Conservation (phyloP, 2,329 filamentous ascomycete species). For the Ascochyta fabae region DNA sequence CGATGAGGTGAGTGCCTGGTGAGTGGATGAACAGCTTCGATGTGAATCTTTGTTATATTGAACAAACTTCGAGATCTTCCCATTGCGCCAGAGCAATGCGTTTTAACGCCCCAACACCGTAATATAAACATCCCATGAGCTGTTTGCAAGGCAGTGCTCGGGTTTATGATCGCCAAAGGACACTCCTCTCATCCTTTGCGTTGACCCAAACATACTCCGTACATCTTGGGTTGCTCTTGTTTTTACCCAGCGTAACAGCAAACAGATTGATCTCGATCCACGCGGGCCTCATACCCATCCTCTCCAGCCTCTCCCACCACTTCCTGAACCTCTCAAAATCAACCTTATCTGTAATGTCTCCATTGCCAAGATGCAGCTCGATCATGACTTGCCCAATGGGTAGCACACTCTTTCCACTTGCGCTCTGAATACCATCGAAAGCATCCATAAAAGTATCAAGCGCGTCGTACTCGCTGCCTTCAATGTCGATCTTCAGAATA, state of each 20-base stretch:
- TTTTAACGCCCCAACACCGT: too few relatives aligned
- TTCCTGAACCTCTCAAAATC: conserved; percentile 36
- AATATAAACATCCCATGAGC: too few relatives aligned
- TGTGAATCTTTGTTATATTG: too few relatives aligned
- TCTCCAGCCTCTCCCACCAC: conserved; percentile 46
- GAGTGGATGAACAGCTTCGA: too few relatives aligned
- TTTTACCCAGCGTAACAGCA: conserved; percentile 35
- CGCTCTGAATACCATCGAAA: conserved; percentile 28
- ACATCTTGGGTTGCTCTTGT: conserved; percentile 39
- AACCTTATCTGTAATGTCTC: conserved; percentile 24
- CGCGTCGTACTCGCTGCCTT: conserved; percentile 41
- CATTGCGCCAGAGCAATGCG: too few relatives aligned
- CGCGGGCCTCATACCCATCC: conserved; percentile 43
- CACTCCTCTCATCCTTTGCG: conserved; percentile 35
- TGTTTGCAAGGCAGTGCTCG: too few relatives aligned
- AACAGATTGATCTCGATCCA: conserved; percentile 46
- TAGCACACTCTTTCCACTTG: conserved; percentile 29
- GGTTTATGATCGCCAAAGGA: conserved; percentile 28
- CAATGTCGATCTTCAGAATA: conserved; percentile 45
- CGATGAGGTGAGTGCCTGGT: too few relatives aligned
- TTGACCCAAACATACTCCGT: conserved; percentile 47
- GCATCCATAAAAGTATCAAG: conserved; percentile 42
- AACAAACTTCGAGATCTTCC: too few relatives aligned
- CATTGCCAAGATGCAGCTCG: conserved; percentile 39
- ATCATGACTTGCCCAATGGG: conserved; percentile 46